Conservation (phyloP, 192 early-diverging fungal genomes). For the Glomus cerebriforme region DNA sequence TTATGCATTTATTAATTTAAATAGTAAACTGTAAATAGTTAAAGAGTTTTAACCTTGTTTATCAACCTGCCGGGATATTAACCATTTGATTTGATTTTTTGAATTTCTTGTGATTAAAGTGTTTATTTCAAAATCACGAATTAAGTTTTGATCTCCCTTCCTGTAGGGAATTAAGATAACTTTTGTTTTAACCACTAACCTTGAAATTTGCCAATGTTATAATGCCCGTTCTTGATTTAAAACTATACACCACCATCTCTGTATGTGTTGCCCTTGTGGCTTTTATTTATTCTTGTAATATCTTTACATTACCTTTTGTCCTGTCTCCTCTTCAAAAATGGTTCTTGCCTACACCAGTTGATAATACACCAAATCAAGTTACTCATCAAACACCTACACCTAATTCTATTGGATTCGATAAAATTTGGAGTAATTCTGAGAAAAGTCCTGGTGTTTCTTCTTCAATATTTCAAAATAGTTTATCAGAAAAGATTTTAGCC, state of each 20-base stretch:
- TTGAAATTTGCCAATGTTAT: slow-evolving; percentile 15
- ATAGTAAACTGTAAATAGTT: no score
- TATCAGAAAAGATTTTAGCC: slow-evolving; percentile 41
- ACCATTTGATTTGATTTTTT: no score
- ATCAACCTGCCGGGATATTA: no score
- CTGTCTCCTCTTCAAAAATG: slow-evolving; percentile 1
- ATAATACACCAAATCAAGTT: not conserved
- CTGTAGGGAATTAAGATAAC: not conserved
- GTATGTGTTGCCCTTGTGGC: slow-evolving; percentile 18
- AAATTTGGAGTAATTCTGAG: slow-evolving; percentile 11
- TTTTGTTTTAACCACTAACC: not conserved
- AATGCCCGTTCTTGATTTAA: slow-evolving; percentile 21
- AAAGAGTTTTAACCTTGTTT: no score
- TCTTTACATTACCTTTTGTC: not conserved
- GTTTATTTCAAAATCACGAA: no score
- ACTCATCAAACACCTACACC: not conserved
- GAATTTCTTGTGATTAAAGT: no score
- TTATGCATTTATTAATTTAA: no score
- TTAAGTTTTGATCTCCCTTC: no score
- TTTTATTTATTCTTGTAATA: slow-evolving; percentile 15
- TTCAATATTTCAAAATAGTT: slow-evolving; percentile 42
- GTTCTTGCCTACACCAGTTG: not conserved
- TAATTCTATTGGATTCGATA: slow-evolving; percentile 28
- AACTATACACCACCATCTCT: slow-evolving; percentile 14
- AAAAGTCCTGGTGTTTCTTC: slow-evolving; percentile 37